A percentile compares a stretch with the other conserved stretches of the same genome.
These are phyloP conservation scores for Euphorbia corollata DNA, from an alignment of 441 rosid species.

Conservation along the genomic window DNA sequence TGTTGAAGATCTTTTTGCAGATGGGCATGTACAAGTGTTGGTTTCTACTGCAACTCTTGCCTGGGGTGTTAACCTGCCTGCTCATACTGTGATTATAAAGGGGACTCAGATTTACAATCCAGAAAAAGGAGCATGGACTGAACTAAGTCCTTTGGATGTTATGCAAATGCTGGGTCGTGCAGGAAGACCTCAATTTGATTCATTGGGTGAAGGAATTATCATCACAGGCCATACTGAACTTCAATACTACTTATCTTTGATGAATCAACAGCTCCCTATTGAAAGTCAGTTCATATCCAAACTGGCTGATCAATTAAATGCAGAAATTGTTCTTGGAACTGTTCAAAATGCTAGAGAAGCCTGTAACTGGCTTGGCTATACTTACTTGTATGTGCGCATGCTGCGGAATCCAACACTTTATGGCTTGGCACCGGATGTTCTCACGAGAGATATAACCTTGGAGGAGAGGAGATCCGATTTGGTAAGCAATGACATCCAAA, in stretches of 20 bases:
- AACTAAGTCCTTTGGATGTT: constrained; percentile 84
- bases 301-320: constrained; percentile 95
- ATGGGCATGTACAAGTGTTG: constrained; percentile 71
- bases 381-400: constrained; percentile 80
- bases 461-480: constrained; percentile 94
- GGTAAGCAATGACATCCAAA: constrained; percentile 39
- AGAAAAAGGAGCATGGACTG: constrained; percentile 97
- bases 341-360: constrained; percentile 96
- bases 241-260: constrained; percentile 80
- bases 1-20: constrained; percentile 74
- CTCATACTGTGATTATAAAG: constrained; percentile 83
- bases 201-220: constrained; percentile 82
- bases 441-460: constrained; percentile 55
- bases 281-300: constrained; percentile 91
- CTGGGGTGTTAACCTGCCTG: constrained; percentile 97
- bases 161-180: constrained; percentile 99
- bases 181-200: constrained; percentile 93
- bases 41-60: constrained; percentile 97
- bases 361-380: constrained; percentile 89
- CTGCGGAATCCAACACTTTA: constrained; percentile 75
- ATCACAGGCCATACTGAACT: constrained; percentile 85
- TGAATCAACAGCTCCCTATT: constrained; percentile 94
- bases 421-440: constrained; percentile 79
- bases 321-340: constrained; percentile 93
- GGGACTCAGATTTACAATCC: constrained; percentile 93